Conservation (phyloP, 2,329 filamentous ascomycete species). For the Didymellaceae sp. region DNA sequence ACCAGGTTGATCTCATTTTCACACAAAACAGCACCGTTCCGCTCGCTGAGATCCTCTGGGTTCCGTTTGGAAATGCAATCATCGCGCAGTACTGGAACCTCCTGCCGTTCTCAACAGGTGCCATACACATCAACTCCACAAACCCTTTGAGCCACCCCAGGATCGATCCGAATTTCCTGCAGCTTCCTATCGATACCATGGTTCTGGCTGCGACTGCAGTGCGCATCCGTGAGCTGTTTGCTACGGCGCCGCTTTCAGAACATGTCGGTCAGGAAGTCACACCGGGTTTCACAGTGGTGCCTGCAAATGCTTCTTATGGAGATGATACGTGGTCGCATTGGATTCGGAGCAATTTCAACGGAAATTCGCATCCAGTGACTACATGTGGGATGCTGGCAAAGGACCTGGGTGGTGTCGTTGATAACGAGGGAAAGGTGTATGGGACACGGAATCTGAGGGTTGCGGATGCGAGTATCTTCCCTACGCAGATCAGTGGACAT, state of each 20-base stretch:
- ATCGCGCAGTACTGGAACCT: slow-evolving; percentile 51
- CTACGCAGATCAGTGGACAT: slow-evolving; percentile 45
- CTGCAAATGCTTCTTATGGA: slow-evolving; percentile 22
- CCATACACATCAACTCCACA: slow-evolving; percentile 39
- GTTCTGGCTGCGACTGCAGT: slow-evolving; percentile 45
- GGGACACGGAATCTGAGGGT: slow-evolving; percentile 46
- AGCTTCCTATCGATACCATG: slow-evolving; percentile 47
- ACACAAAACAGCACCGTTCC: slow-evolving; percentile 47
- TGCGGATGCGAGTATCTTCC: slow-evolving; percentile 48
- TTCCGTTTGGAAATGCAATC: slow-evolving; percentile 35
- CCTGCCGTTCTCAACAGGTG: slow-evolving; percentile 46
- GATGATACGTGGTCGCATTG: slow-evolving; percentile 32
- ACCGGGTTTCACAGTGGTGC: slow-evolving; percentile 32
- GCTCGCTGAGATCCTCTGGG: slow-evolving; percentile 56
- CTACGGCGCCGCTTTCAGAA: slow-evolving; percentile 33
- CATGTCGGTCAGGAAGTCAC: slow-evolving; percentile 28
- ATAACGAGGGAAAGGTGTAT: slow-evolving; percentile 41
- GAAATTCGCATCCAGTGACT: slow-evolving; percentile 45
- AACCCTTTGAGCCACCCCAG: slow-evolving; percentile 45
- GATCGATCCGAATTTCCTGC: slow-evolving; percentile 54
- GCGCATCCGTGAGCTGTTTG: slow-evolving; percentile 40
- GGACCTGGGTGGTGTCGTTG: slow-evolving; percentile 46
- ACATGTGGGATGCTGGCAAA: slow-evolving; percentile 44
- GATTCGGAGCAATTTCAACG: slow-evolving; percentile 26
- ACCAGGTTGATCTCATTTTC: slow-evolving; percentile 60